Percentiles rank a stretch among this genome's conserved stretches.
Conservation (phyloP, 768 basidiomycete species). For the Suillus hirtellus region DNA sequence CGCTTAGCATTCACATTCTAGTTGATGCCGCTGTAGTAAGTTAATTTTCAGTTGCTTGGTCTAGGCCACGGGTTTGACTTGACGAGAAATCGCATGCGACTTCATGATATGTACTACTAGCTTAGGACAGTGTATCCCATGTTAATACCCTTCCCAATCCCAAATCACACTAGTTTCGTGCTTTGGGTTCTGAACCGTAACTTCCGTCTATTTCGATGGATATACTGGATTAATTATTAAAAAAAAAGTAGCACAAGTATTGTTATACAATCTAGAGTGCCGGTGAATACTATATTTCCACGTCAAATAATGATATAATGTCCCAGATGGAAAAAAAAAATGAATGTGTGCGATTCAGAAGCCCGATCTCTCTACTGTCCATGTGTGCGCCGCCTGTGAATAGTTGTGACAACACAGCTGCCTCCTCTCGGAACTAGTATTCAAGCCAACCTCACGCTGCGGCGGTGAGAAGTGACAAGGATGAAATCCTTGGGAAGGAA, state of each 20-base stretch:
- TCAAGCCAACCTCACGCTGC: conserved; percentile 46
- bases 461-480: conserved; percentile 55
- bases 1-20: neutral
- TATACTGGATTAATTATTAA: neutral
- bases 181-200: neutral
- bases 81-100: neutral
- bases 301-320: neutral
- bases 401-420: neutral
- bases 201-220: neutral
- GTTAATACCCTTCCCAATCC: neutral
- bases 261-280: neutral
- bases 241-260: neutral
- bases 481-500: conserved; percentile 61
- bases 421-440: conserved; percentile 1
- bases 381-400: neutral
- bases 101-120: neutral
- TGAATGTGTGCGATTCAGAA: neutral
- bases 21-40: neutral
- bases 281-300: neutral
- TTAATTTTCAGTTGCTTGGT: neutral
- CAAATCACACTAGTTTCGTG: neutral
- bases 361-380: neutral
- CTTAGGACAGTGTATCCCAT: too few relatives aligned
- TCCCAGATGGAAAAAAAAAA: neutral
- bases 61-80: neutral